Base-by-base conservation (phyloP, 2,329 filamentous ascomycete species). In the Mariannaea elegans region DNA sequence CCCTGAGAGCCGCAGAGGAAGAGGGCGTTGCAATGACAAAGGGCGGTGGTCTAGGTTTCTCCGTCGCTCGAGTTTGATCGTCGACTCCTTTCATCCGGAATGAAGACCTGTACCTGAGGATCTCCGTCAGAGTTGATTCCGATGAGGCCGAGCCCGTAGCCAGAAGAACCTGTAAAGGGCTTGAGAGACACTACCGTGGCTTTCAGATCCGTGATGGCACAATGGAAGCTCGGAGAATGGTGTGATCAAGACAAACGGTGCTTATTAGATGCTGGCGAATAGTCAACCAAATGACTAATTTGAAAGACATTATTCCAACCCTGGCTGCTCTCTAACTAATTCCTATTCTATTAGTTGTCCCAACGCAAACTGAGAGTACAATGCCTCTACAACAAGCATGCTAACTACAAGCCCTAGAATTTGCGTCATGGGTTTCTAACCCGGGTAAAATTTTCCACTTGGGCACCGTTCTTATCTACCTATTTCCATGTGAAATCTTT, bases 21-120 rank as follows among this genome's bases (percentile, higher is more conserved):
- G 63, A 65, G 24, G 51, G 48, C 4, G 61, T 64, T 39, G 63
- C 44, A 8, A 65, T 65, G 63, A 65, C 61, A 21, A 65, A 65
- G 34, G 63, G 63, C 9, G 63, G 61, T 34, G 63, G 63, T 6
- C 39, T 65, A 18, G 61, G 63, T 13, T 64, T 65, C 44, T 65
- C 63, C 9, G 61, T 58, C 18, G 64, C 61, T 38, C 63, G 63
- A 21, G 57, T 65, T 14, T 65, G 63, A 57, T 57, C 63, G 14
- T 64, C 63, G 4, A 61, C 57, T 0, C 63, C 61, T 19, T 65
- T 65, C 12, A 65, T 63, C 38, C 51, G 55, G 3, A 19, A 65
- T 27, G 63, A 65, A 29, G 61, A 64, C 19, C 63, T 61, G 3
- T 65, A 64, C 44, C 61, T 65, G 42, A 56, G 63, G 14, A 65